Conservation (phyloP, 306 rosid genomes). For the Mimosa pudica region DNA sequence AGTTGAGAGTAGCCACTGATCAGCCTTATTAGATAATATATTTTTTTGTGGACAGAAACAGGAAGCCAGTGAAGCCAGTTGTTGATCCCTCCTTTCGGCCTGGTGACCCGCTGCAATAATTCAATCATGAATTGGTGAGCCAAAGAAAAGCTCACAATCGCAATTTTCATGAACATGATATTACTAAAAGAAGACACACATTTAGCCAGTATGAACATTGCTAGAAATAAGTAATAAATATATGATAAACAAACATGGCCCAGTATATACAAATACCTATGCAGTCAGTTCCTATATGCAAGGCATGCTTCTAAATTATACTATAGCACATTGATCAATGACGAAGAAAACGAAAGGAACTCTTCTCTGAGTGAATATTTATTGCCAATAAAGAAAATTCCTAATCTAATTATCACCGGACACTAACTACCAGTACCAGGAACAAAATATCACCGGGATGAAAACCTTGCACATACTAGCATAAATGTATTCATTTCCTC, state of each 20-base stretch:
- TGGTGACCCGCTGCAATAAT: constrained; percentile 74
- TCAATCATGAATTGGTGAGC: constrained; percentile 18
- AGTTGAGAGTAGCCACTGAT: constrained; percentile 46
- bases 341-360: neutral
- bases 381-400: neutral
- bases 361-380: neutral
- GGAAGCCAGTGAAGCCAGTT: constrained; percentile 97
- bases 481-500: neutral
- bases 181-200: constrained; percentile 15
- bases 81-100: constrained; percentile 85
- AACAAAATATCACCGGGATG: neutral
- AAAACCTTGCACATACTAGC: neutral
- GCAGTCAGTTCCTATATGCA: neutral
- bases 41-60: constrained; percentile 69
- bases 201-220: neutral
- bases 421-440: neutral
- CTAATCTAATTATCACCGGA: neutral
- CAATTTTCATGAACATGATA: neutral
- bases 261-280: neutral
- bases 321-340: neutral
- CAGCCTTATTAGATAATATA: constrained; percentile 55
- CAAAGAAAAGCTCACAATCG: constrained; percentile 4
- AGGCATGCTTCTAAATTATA: neutral
- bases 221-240: neutral
- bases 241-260: neutral